Evolutionary conservation across 805 yeast genomes (phyloP).

Genomic region (Metschnikowia baotianmanensis): DNA sequence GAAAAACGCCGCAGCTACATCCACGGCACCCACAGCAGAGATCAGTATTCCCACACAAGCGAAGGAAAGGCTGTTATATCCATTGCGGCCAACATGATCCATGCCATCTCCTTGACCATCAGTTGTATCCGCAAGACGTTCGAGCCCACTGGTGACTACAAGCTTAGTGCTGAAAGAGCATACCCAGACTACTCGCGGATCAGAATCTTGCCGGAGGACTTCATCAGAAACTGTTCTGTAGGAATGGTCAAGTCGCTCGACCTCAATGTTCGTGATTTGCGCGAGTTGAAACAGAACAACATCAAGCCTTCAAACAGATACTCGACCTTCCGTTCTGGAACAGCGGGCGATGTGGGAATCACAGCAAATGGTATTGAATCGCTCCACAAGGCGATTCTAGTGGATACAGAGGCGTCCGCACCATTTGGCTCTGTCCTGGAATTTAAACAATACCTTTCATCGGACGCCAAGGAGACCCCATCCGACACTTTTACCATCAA

Average conservation of each 20-base stretch:
- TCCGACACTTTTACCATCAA: slow-evolving; percentile 21
- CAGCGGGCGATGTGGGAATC: slow-evolving; percentile 46
- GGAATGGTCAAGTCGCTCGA: slow-evolving; percentile 50
- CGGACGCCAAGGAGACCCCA: slow-evolving; percentile 9
- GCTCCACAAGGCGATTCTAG: slow-evolving; percentile 32
- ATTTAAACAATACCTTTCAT: slow-evolving; percentile 33
- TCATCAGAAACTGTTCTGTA: slow-evolving; percentile 58
- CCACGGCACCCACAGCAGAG: slow-evolving; percentile 8
- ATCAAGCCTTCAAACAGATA: slow-evolving; percentile 36
- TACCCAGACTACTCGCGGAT: slow-evolving; percentile 64
- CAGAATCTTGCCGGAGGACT: slow-evolving; percentile 56
- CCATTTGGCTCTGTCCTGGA: slow-evolving; percentile 37
- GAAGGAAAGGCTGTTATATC: slow-evolving; percentile 68
- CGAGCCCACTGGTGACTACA: slow-evolving; percentile 63
- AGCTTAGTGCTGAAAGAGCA: slow-evolving; percentile 53
- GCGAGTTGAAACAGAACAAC: slow-evolving; percentile 22
- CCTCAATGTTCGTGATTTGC: slow-evolving; percentile 24
- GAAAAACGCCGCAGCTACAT: slow-evolving; percentile 30
- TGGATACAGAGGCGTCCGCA: slow-evolving; percentile 27
- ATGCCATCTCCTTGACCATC: slow-evolving; percentile 49
- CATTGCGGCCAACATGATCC: slow-evolving; percentile 59
- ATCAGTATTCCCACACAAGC: slow-evolving; percentile 52
- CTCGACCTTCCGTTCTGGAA: slow-evolving; percentile 51
- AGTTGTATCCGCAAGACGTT: slow-evolving; percentile 50
- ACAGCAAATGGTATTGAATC: slow-evolving; percentile 49